Percentiles rank a stretch among this genome's conserved stretches.
These are phyloP conservation scores for Leavenworthia alabamica DNA, from an alignment of 345 rosid species.

Conservation along the genomic window DNA sequence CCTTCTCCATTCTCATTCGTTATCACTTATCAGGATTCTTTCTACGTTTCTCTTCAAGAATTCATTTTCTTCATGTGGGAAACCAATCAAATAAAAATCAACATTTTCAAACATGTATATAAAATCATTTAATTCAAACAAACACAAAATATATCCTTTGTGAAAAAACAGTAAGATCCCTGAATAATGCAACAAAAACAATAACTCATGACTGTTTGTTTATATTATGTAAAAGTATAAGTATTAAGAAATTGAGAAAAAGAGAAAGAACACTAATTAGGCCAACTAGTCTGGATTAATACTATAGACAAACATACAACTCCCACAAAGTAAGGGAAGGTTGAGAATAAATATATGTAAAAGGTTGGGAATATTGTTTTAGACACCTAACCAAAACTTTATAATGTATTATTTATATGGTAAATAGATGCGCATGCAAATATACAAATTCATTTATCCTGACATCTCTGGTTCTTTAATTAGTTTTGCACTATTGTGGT, in stretches of 20 bases:
- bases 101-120: background rate
- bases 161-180: background rate
- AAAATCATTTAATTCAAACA: background rate
- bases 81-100: background rate
- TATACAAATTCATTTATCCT: background rate
- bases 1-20: no score
- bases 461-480: background rate
- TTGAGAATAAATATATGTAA: slow-evolving; percentile 4
- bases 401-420: background rate
- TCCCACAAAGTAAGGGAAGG: slow-evolving; percentile 24
- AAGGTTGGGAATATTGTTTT: slow-evolving; percentile 19
- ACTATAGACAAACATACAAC: slow-evolving; percentile 6
- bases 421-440: slow-evolving; percentile 15
- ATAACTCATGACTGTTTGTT: background rate
- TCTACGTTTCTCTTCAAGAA: no score
- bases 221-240: background rate
- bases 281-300: slow-evolving; percentile 1
- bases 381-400: slow-evolving; percentile 27
- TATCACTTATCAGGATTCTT: no score
- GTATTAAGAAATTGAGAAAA: background rate
- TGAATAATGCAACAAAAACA: background rate
- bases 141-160: background rate
- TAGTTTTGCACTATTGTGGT: no score
- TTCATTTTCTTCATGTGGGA: no score
- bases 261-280: background rate